Percentiles rank a stretch among this genome's conserved stretches.
These are phyloP conservation scores for Amanita polypyramis DNA, from an alignment of 768 basidiomycete genomes.

Conservation along the genomic window DNA sequence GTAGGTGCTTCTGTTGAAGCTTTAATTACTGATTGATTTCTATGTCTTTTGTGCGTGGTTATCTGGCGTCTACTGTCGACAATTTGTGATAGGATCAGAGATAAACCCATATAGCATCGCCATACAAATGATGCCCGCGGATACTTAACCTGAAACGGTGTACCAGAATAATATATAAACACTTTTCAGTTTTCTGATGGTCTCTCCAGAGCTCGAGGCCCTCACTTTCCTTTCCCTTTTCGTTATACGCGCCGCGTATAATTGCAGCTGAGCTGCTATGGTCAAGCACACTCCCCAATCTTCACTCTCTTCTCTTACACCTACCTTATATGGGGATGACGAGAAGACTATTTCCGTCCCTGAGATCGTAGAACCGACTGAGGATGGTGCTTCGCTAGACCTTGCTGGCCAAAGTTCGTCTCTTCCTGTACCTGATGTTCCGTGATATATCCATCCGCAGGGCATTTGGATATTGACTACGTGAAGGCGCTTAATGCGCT, in stretches of 20 bases:
- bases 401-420: background rate
- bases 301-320: slow-evolving; percentile 2
- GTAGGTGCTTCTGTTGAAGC: too few species aligned
- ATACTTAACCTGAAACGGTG: background rate
- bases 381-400: background rate
- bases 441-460: background rate
- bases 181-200: background rate
- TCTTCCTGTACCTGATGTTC: background rate
- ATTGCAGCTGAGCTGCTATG: slow-evolving; percentile 4
- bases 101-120: background rate
- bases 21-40: too few species aligned
- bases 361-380: background rate
- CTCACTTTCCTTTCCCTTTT: background rate
- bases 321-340: background rate
- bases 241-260: background rate
- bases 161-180: background rate
- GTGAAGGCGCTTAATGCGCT: background rate
- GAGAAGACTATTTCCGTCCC: background rate
- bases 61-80: background rate
- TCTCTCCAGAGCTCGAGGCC: background rate
- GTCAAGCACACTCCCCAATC: slow-evolving; percentile 1
- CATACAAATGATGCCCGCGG: too few species aligned
- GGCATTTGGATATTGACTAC: background rate
- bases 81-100: background rate
- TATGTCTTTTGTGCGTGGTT: too few species aligned